Conservation (phyloP, 495 filamentous ascomycete species). For the Beverwykella pulmonaria region DNA sequence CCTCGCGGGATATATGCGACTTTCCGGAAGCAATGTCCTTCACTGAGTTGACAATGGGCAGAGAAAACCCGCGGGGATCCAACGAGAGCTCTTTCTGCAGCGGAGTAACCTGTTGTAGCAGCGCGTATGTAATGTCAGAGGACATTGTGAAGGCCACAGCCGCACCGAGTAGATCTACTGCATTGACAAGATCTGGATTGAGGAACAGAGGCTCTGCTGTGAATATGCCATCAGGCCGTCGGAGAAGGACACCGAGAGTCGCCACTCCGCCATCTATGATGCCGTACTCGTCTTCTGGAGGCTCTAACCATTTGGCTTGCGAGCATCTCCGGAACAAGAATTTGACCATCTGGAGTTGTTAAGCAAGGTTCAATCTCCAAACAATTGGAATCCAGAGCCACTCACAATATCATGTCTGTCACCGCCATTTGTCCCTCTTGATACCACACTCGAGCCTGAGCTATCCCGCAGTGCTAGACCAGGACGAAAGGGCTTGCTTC, state of each 20-base stretch:
- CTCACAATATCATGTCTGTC: slow-evolving; percentile 37
- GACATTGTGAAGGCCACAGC: slow-evolving; percentile 49
- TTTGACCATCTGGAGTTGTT: slow-evolving; percentile 32
- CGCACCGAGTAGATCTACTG: slow-evolving; percentile 39
- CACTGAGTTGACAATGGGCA: slow-evolving; percentile 46
- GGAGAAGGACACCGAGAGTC: slow-evolving; percentile 33
- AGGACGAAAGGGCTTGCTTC: slow-evolving; percentile 19
- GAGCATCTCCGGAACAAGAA: slow-evolving; percentile 31
- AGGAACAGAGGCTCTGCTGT: slow-evolving; percentile 37
- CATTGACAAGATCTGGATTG: slow-evolving; percentile 35
- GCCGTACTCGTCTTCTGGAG: slow-evolving; percentile 35
- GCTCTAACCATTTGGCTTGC: slow-evolving; percentile 37
- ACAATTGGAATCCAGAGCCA: neutral
- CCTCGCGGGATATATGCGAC: slow-evolving; percentile 36
- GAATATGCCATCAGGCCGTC: slow-evolving; percentile 31
- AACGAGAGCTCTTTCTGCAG: slow-evolving; percentile 46
- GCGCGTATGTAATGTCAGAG: slow-evolving; percentile 43
- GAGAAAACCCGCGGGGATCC: slow-evolving; percentile 40
- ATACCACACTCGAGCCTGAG: slow-evolving; percentile 31
- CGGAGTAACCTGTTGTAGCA: slow-evolving; percentile 43
- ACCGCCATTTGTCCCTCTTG: slow-evolving; percentile 28
- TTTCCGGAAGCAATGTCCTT: slow-evolving; percentile 34
- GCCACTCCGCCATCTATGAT: slow-evolving; percentile 26
- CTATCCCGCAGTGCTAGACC: slow-evolving; percentile 27
- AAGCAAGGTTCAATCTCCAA: neutral